Base-by-base conservation (phyloP, 1,284 basidiomycete genomes). In the Sparassis latifolia region DNA sequence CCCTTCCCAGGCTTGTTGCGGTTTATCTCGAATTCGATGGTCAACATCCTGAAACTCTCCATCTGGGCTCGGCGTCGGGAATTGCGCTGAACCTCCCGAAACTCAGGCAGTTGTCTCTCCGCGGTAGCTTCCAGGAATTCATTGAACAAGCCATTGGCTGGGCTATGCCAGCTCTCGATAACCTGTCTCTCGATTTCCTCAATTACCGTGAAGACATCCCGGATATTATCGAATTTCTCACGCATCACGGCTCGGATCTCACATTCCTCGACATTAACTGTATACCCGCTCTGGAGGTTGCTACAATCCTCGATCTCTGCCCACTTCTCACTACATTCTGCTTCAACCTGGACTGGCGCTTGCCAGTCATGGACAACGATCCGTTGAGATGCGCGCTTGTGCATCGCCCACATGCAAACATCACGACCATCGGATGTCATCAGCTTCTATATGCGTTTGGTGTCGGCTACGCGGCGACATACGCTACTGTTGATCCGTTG, bases 301-400 rank as follows among this genome's bases (percentile, higher is more conserved):
- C 77, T 1, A 68, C 69, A 28, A 76, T 84, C 52, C 74, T 89
- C 27, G 78, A 80, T 29, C 66, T 79, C 3, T 88, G 84, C 56
- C 83, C 84, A 0, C 63, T 70, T 48, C 75, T 89, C 35, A 68
- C 63, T 12, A 76, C 78, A 0, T 80, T 89, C 61, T 72, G 75
- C 27, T 88, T 89, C 69, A 88, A 86, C 58, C 77, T 75, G 10
- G 86, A 89, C 62, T 88, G 86, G 86, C 70, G 69, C 33, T 63
- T 78, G 3, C 60, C 58, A 1, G 51, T 39, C 42, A 58, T 66
- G 46, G 59, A 59, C 3, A 56, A 62, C 53, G 62, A 67, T 39
- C 57, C 58, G n/a, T 60, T 62, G 57, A 54, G 59, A 3, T 62
- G 68, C 45, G 56, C 58, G 12, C 62, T 85, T 7, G 72, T 77